A percentile compares a stretch with the other conserved stretches of the same genome.
Evolutionary conservation across 176 grass and related monocot genomes (phyloP).

Genomic region (Thalia dealbata): DNA sequence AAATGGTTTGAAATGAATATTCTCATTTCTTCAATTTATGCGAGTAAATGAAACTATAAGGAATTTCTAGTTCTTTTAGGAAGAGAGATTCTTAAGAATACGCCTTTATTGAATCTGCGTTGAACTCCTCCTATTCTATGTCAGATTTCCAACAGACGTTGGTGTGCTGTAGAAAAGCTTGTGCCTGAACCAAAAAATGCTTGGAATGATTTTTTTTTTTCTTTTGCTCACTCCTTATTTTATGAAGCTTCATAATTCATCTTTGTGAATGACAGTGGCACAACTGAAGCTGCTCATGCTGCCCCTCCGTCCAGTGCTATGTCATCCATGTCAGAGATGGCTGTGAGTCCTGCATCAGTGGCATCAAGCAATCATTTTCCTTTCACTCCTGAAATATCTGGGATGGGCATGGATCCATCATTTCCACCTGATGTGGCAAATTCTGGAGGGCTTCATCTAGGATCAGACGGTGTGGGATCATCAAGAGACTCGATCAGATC

Average conservation of each 20-base stretch:
- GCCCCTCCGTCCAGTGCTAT: conserved; percentile 40
- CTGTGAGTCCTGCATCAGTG: conserved; percentile 72
- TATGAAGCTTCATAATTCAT: conserved; percentile 23
- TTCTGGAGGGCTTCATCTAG: conserved; percentile 54
- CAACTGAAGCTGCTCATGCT: conserved; percentile 32
- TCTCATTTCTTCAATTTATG: not conserved
- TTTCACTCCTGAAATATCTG: conserved; percentile 76
- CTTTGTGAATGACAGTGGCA: conserved; percentile 55
- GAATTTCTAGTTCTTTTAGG: not conserved
- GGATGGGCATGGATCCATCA: conserved; percentile 71
- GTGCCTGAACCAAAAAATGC: not conserved
- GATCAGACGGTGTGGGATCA: conserved; percentile 47
- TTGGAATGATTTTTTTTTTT: not conserved
- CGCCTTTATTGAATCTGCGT: not conserved
- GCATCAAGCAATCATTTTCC: conserved; percentile 88
- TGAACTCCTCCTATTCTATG: not conserved
- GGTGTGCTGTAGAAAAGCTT: not conserved
- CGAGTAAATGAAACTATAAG: not conserved
- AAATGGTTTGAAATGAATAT: not conserved
- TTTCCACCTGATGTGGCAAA: conserved; percentile 60
- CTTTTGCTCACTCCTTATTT: conserved; percentile 1
- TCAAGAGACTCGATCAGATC: conserved; percentile 81
- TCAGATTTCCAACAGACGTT: not conserved
- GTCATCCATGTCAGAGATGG: conserved; percentile 68
- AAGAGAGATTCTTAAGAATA: not conserved